Conservation (phyloP, 164 flowering plant species). For the Aristolochia fimbriata region DNA sequence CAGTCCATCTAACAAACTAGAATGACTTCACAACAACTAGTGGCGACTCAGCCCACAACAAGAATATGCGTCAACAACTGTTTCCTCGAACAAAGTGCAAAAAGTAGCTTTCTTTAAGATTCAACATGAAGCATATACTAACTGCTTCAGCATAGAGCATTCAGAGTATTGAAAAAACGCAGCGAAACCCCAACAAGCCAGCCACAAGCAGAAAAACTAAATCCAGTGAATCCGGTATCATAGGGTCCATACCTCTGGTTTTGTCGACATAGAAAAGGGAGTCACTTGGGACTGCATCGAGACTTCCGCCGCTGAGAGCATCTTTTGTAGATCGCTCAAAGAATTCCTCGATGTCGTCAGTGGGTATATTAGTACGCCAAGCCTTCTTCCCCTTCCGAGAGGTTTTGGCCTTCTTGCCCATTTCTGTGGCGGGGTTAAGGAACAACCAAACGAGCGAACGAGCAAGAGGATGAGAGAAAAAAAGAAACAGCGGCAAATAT, state of each 20-base stretch:
- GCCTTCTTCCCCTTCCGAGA: conserved; percentile 92
- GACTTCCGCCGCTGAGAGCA: conserved; percentile 82
- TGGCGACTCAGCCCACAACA: no score
- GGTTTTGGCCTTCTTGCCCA: conserved; percentile 69
- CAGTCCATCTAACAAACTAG: no score
- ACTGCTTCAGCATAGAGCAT: no score
- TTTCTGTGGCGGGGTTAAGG: neutral
- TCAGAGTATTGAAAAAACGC: no score
- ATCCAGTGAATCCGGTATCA: no score
- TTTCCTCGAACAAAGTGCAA: no score
- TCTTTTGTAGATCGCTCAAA: conserved; percentile 79
- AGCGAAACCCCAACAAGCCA: no score
- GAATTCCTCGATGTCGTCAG: conserved; percentile 69
- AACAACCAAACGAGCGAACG: neutral
- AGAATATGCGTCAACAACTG: no score
- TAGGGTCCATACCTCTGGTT: conserved; percentile 38
- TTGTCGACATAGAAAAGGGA: conserved; percentile 81
- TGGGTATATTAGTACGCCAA: conserved; percentile 88
- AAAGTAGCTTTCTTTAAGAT: no score
- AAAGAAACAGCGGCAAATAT: neutral
- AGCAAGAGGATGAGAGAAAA: neutral
- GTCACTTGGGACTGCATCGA: conserved; percentile 44
- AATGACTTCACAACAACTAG: no score
- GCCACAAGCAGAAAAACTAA: no score
- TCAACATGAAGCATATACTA: no score